phyloP scores from a whole-genome alignment of 305 asterid species.

The Fraxinus xanthoxyloides region DNA sequence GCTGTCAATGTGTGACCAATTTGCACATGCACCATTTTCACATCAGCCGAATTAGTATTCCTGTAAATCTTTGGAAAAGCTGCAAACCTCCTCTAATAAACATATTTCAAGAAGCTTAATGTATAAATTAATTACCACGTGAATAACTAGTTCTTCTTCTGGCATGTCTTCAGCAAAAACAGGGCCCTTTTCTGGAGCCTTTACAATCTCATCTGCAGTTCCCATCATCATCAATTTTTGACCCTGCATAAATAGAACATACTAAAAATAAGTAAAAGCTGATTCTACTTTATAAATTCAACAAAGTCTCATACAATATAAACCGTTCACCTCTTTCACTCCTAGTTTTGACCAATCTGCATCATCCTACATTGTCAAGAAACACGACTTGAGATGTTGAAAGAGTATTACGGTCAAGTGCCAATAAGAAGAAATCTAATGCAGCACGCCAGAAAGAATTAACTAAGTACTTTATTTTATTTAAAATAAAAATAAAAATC shows the following conservation, averaged over 20 bases:
- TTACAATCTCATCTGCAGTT: constrained; percentile 93
- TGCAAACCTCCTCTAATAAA: background rate
- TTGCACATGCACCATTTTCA: background rate
- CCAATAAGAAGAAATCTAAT: background rate
- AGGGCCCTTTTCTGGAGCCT: constrained; percentile 95
- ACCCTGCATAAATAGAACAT: constrained; percentile 52
- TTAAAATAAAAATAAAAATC: background rate
- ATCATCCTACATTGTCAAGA: constrained; percentile 59
- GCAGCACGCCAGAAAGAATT: constrained; percentile 10
- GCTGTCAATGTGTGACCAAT: background rate
- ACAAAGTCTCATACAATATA: constrained; percentile 10
- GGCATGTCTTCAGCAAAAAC: constrained; percentile 96
- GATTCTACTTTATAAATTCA: constrained; percentile 1
- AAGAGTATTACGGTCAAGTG: background rate
- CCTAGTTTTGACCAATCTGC: constrained; percentile 95
- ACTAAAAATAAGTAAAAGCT: constrained; percentile 11
- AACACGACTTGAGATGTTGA: constrained; percentile 19
- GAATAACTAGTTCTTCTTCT: constrained; percentile 78
- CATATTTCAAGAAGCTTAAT: constrained; percentile 6
- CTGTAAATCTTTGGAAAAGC: constrained; percentile 1
- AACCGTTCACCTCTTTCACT: constrained; percentile 72
- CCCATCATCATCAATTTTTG: constrained; percentile 99
- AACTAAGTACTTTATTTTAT: constrained; percentile 12
- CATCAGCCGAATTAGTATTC: background rate
- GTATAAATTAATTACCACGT: constrained; percentile 52